Conservation (phyloP, 441 rosid genomes). For the Erodium texanum region DNA sequence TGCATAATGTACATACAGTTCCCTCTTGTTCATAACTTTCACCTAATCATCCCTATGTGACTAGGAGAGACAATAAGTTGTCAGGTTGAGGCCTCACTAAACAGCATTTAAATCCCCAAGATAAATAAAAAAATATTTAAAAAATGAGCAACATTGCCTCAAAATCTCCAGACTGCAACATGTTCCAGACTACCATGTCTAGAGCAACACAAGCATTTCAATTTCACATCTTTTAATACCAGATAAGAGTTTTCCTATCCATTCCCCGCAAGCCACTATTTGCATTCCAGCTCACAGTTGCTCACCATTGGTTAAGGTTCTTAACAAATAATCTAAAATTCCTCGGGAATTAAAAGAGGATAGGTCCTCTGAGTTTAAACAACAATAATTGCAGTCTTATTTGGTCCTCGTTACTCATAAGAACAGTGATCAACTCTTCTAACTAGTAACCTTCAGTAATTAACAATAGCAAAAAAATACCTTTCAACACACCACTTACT, state of each 20-base stretch:
- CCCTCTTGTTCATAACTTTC: background rate
- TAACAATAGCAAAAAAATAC: background rate
- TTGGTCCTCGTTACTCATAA: background rate
- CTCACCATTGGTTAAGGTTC: conserved; percentile 1
- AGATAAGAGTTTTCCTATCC: background rate
- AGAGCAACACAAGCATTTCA: conserved; percentile 12
- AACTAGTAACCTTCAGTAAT: background rate
- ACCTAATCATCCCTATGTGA: conserved; percentile 12
- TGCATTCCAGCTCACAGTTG: background rate
- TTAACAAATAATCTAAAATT: background rate
- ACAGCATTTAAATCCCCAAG: conserved; percentile 14
- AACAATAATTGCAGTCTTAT: background rate
- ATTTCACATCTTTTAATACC: conserved; percentile 8
- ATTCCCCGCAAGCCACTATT: background rate
- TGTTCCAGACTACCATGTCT: conserved; percentile 16
- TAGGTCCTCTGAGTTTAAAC: background rate
- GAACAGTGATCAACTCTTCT: background rate
- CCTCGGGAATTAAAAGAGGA: background rate
- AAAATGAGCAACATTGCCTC: conserved; percentile 7
- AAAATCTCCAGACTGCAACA: conserved; percentile 13
- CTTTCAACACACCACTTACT: background rate
- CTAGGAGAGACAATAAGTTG: conserved; percentile 6
- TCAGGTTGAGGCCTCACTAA: conserved; percentile 1
- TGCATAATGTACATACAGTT: conserved; percentile 12
- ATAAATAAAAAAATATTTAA: conserved; percentile 15